Evolutionary conservation across 169 alveolate species (phyloP).

Genomic region (Blepharisma undulans): DNA sequence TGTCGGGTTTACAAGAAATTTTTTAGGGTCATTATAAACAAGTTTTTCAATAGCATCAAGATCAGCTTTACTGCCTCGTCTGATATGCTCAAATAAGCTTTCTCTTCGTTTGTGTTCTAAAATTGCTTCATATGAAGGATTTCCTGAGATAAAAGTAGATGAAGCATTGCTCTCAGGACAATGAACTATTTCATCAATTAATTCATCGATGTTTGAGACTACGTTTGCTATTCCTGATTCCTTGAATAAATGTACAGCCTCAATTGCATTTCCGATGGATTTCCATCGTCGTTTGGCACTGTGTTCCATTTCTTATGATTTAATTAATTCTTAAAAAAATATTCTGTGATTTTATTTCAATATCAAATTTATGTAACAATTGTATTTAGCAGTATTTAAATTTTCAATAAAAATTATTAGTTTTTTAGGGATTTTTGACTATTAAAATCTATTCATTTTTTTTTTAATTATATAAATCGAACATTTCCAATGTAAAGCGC

Average conservation of each 20-base stretch:
- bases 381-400: too few relatives aligned
- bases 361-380: neutral
- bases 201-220: neutral
- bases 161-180: neutral
- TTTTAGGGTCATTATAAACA: constrained; percentile 46
- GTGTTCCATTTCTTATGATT: neutral
- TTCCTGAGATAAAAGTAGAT: neutral
- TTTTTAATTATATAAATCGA: neutral
- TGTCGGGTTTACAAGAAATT: constrained; percentile 20
- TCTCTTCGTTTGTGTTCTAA: constrained; percentile 39
- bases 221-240: neutral
- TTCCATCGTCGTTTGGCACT: neutral
- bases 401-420: neutral
- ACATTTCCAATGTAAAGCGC: neutral
- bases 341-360: neutral
- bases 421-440: neutral
- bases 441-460: neutral
- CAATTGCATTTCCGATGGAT: neutral
- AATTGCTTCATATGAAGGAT: constrained; percentile 27
- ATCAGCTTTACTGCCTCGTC: constrained; percentile 19
- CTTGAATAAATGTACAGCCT: neutral
- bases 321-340: neutral
- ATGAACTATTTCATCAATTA: neutral
- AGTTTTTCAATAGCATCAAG: constrained; percentile 12
- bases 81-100: constrained; percentile 34